Evolutionary conservation across 345 rosid species (phyloP).

Genomic region (Boechera divaricarpa): DNA sequence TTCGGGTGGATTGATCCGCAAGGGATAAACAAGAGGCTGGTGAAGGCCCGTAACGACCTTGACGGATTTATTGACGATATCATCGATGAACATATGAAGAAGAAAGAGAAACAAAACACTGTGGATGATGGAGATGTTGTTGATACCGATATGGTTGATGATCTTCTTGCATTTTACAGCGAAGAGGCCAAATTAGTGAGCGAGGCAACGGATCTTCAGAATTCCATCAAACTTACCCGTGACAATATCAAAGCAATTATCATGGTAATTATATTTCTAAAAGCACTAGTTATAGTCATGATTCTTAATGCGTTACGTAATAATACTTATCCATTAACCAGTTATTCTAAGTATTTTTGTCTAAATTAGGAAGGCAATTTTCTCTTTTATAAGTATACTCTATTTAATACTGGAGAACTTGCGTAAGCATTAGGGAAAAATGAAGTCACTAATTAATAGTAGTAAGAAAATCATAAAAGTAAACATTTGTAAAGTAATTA

Average conservation of each 20-base stretch:
- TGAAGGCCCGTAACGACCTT: constrained; percentile 66
- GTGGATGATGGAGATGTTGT: constrained; percentile 44
- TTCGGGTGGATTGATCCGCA: constrained; percentile 81
- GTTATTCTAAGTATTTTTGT: not conserved
- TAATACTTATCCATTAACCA: constrained; percentile 10
- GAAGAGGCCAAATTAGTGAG: constrained; percentile 63
- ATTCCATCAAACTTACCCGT: constrained; percentile 69
- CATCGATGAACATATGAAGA: constrained; percentile 78
- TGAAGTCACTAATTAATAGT: no score
- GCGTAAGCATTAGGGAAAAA: no score
- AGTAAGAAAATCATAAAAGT: no score
- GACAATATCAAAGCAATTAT: constrained; percentile 94
- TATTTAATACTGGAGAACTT: no score
- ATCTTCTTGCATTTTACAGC: constrained; percentile 75
- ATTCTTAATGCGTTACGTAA: constrained; percentile 27
- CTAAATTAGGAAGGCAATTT: constrained; percentile 1
- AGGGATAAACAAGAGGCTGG: constrained; percentile 64
- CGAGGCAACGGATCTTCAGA: constrained; percentile 68
- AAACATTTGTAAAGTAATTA: not conserved
- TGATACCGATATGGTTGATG: constrained; percentile 88
- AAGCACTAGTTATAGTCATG: not conserved
- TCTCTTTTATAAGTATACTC: not conserved
- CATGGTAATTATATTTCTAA: constrained; percentile 60
- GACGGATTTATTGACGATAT: constrained; percentile 81
- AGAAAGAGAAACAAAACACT: constrained; percentile 36